Percentiles rank a stretch among this genome's conserved stretches.
phyloP scores from a whole-genome alignment of 768 basidiomycete genomes.

The Tubosaeta sp. region DNA sequence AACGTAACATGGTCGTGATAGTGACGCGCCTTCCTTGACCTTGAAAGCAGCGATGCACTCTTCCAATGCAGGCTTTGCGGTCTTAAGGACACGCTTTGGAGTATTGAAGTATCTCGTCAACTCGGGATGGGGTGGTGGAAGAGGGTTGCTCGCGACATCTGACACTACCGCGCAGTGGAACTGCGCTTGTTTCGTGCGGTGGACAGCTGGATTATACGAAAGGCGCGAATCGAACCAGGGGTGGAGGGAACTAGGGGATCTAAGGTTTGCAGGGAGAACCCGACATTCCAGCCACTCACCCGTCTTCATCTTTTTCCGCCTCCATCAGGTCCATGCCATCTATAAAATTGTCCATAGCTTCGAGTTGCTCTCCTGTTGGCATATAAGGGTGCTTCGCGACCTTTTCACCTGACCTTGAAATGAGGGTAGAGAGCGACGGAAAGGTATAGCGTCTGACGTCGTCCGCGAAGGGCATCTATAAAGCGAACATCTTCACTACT shows the following conservation, averaged over 20 bases:
- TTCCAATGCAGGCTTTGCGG: constrained; percentile 51
- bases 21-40: constrained; percentile 64
- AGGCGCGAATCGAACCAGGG: constrained; percentile 76
- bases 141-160: constrained; percentile 68
- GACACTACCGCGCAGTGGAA: constrained; percentile 80
- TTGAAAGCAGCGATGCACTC: constrained; percentile 65
- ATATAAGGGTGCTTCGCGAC: constrained; percentile 77
- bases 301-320: constrained; percentile 70
- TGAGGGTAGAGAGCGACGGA: constrained; percentile 68
- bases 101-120: constrained; percentile 81
- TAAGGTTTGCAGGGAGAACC: constrained; percentile 2
- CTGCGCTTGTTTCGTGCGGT: constrained; percentile 89
- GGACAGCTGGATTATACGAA: constrained; percentile 87
- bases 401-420: constrained; percentile 69
- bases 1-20: background rate
- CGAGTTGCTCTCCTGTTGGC: constrained; percentile 71
- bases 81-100: constrained; percentile 63
- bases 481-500: background rate
- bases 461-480: constrained; percentile 94
- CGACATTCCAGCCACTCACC: constrained; percentile 40
- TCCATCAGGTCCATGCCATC: constrained; percentile 85
- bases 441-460: constrained; percentile 88
- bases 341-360: constrained; percentile 84
- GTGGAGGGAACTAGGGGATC: constrained; percentile 43
- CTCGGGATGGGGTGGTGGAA: constrained; percentile 84